These are phyloP conservation scores for Gastrolobium bilobum DNA, from an alignment of 306 rosid species.

Conservation along the genomic window DNA sequence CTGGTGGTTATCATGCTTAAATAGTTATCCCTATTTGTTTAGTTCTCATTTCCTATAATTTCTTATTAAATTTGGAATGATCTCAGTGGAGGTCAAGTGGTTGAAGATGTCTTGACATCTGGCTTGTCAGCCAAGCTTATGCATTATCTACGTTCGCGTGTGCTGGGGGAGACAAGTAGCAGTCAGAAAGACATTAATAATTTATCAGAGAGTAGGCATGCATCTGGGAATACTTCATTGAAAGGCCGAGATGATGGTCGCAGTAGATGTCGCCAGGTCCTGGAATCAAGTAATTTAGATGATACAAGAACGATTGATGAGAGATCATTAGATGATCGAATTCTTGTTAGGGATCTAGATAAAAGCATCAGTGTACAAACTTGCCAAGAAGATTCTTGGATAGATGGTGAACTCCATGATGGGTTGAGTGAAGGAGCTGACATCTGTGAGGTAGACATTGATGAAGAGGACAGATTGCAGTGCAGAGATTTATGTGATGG, in stretches of 20 bases:
- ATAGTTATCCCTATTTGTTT: conserved; percentile 26
- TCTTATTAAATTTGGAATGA: conserved; percentile 27
- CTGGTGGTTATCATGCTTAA: too few species aligned
- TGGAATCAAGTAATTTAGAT: conserved; percentile 78
- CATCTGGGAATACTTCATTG: conserved; percentile 55
- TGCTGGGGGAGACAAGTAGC: conserved; percentile 82
- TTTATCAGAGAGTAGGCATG: conserved; percentile 70
- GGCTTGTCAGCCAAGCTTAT: conserved; percentile 94
- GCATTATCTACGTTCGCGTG: conserved; percentile 90
- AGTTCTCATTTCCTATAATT: conserved; percentile 17
- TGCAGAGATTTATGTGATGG: conserved; percentile 74
- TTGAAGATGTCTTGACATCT: conserved; percentile 94
- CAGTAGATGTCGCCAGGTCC: conserved; percentile 75
- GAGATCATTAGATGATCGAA: conserved; percentile 71
- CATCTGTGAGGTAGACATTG: conserved; percentile 57
- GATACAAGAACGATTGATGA: conserved; percentile 72
- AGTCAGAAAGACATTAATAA: conserved; percentile 80
- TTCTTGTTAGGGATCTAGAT: conserved; percentile 70
- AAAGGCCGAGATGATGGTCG: conserved; percentile 87
- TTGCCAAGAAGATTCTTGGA: conserved; percentile 68
- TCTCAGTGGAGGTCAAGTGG: conserved; percentile 79
- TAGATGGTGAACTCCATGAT: conserved; percentile 67
- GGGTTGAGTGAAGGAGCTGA: conserved; percentile 62
- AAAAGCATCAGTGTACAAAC: conserved; percentile 61
- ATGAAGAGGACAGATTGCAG: conserved; percentile 76